A percentile compares a stretch with the other conserved stretches of the same genome.
These are phyloP conservation scores for Oryza nivara DNA, from an alignment of 176 grass and related monocot genomes.

Conservation along the genomic window DNA sequence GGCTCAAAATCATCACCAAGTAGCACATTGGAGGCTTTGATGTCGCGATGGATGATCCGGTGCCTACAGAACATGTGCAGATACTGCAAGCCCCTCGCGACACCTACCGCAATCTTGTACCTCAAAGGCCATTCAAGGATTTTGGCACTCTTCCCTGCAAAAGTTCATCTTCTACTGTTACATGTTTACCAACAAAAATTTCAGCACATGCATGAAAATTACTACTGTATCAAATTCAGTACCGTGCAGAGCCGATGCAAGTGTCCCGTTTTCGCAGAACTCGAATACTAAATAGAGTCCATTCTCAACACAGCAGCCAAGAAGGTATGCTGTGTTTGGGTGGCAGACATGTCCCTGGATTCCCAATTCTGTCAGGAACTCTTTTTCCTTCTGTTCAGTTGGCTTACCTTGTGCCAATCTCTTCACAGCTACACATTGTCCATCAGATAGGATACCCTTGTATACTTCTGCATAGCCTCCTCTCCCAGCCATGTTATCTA, in stretches of 20 bases:
- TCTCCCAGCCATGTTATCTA: conserved; percentile 86
- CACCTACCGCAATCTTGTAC: conserved; percentile 82
- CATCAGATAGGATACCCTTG: conserved; percentile 63
- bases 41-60: conserved; percentile 88
- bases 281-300: conserved; percentile 80
- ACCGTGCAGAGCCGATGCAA: conserved; percentile 83
- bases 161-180: conserved; percentile 10
- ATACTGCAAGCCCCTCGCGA: conserved; percentile 85
- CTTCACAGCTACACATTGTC: conserved; percentile 81
- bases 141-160: conserved; percentile 62
- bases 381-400: conserved; percentile 79
- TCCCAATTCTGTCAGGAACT: conserved; percentile 82
- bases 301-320: conserved; percentile 94
- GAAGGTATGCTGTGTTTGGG: conserved; percentile 81
- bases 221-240: conserved; percentile 30
- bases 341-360: conserved; percentile 92
- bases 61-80: conserved; percentile 90
- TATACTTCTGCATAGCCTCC: conserved; percentile 95
- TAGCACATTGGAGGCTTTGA: conserved; percentile 90
- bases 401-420: conserved; percentile 72
- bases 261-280: conserved; percentile 67
- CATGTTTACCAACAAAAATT: background rate
- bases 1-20: conserved; percentile 82
- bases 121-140: conserved; percentile 72
- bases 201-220: background rate